phyloP scores from a whole-genome alignment of 2,329 filamentous ascomycete genomes.

The Fusarium illudens region DNA sequence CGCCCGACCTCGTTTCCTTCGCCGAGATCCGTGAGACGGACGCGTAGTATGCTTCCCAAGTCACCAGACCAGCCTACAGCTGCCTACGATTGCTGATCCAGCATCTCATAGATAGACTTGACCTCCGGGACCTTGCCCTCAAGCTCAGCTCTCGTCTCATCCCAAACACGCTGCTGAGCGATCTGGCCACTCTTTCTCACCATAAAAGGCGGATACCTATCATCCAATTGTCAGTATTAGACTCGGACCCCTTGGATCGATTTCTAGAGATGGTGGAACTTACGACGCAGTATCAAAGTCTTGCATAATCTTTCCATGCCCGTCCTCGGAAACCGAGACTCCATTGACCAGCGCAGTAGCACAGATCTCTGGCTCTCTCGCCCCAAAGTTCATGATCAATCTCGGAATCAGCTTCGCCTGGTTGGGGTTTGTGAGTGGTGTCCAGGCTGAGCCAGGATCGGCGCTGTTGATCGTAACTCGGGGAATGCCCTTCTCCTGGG shows the following conservation, averaged over 20 bases:
- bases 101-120: conserved; percentile 34
- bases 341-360: conserved; percentile 51
- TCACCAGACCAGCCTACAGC: not conserved
- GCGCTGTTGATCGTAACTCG: conserved; percentile 51
- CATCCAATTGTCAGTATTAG: not conserved
- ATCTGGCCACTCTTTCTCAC: conserved; percentile 36
- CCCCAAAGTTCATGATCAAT: conserved; percentile 50
- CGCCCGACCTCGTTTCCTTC: not conserved
- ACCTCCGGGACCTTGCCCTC: conserved; percentile 38
- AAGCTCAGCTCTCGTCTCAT: conserved; percentile 36
- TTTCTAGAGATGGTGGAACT: conserved; percentile 19
- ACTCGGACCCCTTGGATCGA: not conserved
- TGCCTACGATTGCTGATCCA: conserved; percentile 12
- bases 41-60: not conserved
- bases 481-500: conserved; percentile 25
- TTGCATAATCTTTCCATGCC: conserved; percentile 49
- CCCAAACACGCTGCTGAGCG: conserved; percentile 39
- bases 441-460: conserved; percentile 51
- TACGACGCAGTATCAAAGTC: conserved; percentile 48
- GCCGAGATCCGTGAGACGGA: not conserved
- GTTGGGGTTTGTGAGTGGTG: conserved; percentile 48
- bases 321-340: conserved; percentile 44
- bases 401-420: conserved; percentile 48
- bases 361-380: conserved; percentile 47
- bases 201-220: conserved; percentile 50